phyloP scores from a whole-genome alignment of 305 asterid species.

The Fraxinus albicans region DNA sequence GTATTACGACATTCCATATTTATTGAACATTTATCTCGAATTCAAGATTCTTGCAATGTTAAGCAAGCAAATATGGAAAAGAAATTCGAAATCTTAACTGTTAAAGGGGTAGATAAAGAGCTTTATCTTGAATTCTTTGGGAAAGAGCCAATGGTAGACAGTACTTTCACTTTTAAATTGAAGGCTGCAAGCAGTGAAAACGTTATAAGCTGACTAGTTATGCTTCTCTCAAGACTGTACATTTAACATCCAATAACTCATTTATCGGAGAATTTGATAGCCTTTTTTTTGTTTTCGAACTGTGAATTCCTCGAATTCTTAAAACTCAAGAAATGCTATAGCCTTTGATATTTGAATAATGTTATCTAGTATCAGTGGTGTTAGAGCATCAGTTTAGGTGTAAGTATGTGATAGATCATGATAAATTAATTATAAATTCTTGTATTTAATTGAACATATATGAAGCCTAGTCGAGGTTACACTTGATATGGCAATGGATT shows the following conservation, averaged over 20 bases:
- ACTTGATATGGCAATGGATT: background rate
- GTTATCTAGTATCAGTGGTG: too few species aligned
- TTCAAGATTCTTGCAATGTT: too few species aligned
- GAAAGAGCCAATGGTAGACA: background rate
- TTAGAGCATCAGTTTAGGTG: too few species aligned
- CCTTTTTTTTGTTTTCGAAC: background rate
- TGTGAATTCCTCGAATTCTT: background rate
- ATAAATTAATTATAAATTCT: too few species aligned
- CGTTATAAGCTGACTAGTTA: background rate
- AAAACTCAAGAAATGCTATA: background rate
- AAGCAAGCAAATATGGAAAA: background rate
- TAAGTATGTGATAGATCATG: too few species aligned
- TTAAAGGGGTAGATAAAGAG: conserved; percentile 4
- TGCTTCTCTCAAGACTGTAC: background rate
- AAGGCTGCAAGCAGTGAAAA: too few species aligned
- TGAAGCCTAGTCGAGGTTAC: background rate
- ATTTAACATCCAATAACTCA: background rate
- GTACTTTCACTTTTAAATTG: background rate
- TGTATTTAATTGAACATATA: background rate
- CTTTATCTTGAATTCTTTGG: background rate
- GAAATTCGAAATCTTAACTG: background rate
- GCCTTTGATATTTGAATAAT: background rate
- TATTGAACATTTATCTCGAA: background rate
- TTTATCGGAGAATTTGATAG: background rate
- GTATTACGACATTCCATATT: background rate